Percentiles rank a stretch among this genome's conserved stretches.
These are phyloP conservation scores for Aquanectria penicillioides DNA, from an alignment of 2,329 filamentous ascomycete genomes.

Conservation along the genomic window DNA sequence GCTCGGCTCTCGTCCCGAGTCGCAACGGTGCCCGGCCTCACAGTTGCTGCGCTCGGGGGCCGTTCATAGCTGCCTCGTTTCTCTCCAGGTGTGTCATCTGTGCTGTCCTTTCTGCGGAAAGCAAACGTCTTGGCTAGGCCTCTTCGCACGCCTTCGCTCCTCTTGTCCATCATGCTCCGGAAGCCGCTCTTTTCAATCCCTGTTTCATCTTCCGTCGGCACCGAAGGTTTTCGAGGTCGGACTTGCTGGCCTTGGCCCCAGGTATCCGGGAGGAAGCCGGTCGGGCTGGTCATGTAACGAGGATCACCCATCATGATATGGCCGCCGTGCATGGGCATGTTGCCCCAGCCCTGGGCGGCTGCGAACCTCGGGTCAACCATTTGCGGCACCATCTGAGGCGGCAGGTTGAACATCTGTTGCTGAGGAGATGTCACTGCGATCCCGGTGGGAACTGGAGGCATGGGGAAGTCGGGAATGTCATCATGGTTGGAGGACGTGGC, in stretches of 20 bases:
- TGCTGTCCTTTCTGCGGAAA: conserved; percentile 60
- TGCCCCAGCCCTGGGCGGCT: conserved; percentile 9
- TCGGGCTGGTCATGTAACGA: conserved; percentile 43
- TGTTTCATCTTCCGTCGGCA: conserved; percentile 61
- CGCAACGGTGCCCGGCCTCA: conserved; percentile 26
- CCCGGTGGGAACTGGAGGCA: conserved; percentile 42
- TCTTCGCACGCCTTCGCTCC: conserved; percentile 63
- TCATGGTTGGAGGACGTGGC: conserved; percentile 52
- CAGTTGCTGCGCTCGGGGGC: conserved; percentile 34
- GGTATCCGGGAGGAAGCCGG: conserved; percentile 44
- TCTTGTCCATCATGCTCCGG: conserved; percentile 63
- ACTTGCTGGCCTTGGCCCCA: conserved; percentile 56
- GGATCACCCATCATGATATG: conserved; percentile 31
- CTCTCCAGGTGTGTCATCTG: conserved; percentile 33
- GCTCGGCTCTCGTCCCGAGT: conserved; percentile 21
- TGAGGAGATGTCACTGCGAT: conserved; percentile 53
- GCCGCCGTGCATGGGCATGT: conserved; percentile 9
- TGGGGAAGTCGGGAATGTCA: conserved; percentile 52
- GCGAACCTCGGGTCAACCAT: conserved; percentile 20
- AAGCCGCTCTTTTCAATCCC: conserved; percentile 66
- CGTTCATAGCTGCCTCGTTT: conserved; percentile 29
- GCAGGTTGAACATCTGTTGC: conserved; percentile 52
- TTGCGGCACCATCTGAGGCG: conserved; percentile 5
- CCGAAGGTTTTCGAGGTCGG: conserved; percentile 53
- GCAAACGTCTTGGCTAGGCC: conserved; percentile 64